phyloP scores from a whole-genome alignment of 2,329 filamentous ascomycete species.

The Stachybotrys elegans region DNA sequence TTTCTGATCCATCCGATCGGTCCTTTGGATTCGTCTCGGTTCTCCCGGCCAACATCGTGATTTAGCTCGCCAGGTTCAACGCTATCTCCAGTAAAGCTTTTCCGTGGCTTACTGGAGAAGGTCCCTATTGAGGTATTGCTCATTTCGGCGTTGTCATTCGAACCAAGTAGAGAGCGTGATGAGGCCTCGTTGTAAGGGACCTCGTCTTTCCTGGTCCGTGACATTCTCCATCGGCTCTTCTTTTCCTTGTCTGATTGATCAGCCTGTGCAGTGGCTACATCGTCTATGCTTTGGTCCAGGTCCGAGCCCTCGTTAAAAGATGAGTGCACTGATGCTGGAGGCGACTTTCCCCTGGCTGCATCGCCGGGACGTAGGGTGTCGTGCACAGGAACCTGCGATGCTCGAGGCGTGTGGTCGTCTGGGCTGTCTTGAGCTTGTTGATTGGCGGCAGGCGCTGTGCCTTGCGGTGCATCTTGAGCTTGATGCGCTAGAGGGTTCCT shows the following conservation, averaged over 20 bases:
- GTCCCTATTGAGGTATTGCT: conserved; percentile 68
- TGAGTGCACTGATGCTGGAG: conserved; percentile 72
- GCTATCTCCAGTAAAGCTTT: conserved; percentile 47
- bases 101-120: conserved; percentile 41
- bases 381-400: conserved; percentile 39
- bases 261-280: conserved; percentile 31
- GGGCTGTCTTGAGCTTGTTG: no score
- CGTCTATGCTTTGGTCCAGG: conserved; percentile 62
- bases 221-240: conserved; percentile 68
- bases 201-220: conserved; percentile 57
- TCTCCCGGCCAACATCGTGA: conserved; percentile 35
- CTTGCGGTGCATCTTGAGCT: conserved; percentile 13
- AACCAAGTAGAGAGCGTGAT: conserved; percentile 46
- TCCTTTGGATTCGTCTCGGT: conserved; percentile 43
- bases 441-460: no score
- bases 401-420: conserved; percentile 43
- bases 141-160: conserved; percentile 57
- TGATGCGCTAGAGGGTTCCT: no score
- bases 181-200: conserved; percentile 39
- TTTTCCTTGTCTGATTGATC: conserved; percentile 60
- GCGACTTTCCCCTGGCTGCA: conserved; percentile 63
- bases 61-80: conserved; percentile 37
- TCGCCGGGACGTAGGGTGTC: conserved; percentile 37
- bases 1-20: conserved; percentile 54
- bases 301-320: conserved; percentile 79